Base-by-base conservation (phyloP, 2,329 filamentous ascomycete genomes). In the Claviceps purpurea region DNA sequence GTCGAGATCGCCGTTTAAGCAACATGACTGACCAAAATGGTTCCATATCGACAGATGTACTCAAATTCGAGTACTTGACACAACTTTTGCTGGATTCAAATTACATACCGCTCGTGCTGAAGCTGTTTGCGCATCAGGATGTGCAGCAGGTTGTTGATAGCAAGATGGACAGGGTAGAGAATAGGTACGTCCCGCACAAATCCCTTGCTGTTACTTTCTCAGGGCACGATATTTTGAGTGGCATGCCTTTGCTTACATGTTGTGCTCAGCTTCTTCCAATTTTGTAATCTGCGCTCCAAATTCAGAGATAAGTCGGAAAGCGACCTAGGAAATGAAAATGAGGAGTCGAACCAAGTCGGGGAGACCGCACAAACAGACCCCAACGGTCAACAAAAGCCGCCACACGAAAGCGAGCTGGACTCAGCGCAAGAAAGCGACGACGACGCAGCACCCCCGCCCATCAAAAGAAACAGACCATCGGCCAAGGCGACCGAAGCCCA, bases 41-140 rank as follows among this genome's bases (percentile, higher is more conserved):
- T 37, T 2, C 2, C 18, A 37, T 7, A 6, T 38, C 20, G 37
- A 22, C 56, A 94, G 89, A 98, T 64, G 79, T 97, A 30, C 73
- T 98, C 57, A 95, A 96, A 64, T 96, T 93, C 59, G 93, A 98
- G 68, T 97, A 96, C 62, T 73, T 98, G 62, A 91, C 89, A 0
- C 93, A 98, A 63, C 77, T 98, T 2, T 73, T 98, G 11, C 77
- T 98, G 30, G 93, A 98, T 67, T 93, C 89, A 4, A 97, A 95
- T 65, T 98, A 96, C 65, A 76, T 98, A 6, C 91, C 91, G 1
- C 73, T 98, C 34, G 85, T 95, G 24, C 72, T 98, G 37, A 97
- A 97, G 70, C 80, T 96, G 48, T 90, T 96, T 65, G 89, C 91
- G 49, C 84, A 95, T 62, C 90, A 96, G 66, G 94, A 98, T 57